Conservation (phyloP, 176 grass and related monocot species). For the Eragrostis nindensis region DNA sequence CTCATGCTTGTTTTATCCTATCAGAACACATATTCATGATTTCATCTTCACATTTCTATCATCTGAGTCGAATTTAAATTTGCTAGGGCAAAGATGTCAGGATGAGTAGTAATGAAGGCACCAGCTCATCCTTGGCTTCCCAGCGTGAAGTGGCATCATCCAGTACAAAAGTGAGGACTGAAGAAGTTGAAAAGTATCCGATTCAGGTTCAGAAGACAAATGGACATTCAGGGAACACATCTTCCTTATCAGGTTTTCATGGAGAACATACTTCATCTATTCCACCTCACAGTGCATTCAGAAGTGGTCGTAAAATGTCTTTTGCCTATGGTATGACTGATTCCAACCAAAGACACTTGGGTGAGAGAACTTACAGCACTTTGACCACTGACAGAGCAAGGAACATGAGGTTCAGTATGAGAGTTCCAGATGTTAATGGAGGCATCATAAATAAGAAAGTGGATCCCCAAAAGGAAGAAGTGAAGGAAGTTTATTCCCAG, state of each 20-base stretch:
- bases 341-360: constrained; percentile 59
- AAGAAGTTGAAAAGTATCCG: constrained; percentile 51
- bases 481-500: constrained; percentile 70
- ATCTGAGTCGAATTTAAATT: constrained; percentile 33
- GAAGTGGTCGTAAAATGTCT: constrained; percentile 74
- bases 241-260: constrained; percentile 42
- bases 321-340: constrained; percentile 68
- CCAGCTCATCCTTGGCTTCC: constrained; percentile 35
- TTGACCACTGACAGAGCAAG: constrained; percentile 72
- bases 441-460: constrained; percentile 50
- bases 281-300: constrained; percentile 54
- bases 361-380: constrained; percentile 70
- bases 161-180: constrained; percentile 35
- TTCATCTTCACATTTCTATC: constrained; percentile 7
- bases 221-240: constrained; percentile 31
- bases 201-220: constrained; percentile 48
- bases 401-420: constrained; percentile 68
- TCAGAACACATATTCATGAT: not conserved
- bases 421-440: constrained; percentile 57
- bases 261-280: constrained; percentile 50
- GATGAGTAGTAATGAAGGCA: constrained; percentile 34
- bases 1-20: not conserved
- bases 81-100: constrained; percentile 52
- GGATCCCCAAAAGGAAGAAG: constrained; percentile 67
- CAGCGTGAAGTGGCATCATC: constrained; percentile 37